Evolutionary conservation across 2,329 filamentous ascomycete genomes (phyloP), one percentile per base, ranked within the genome.

Genomic region (Pestalotiopsis sp.): DNA sequence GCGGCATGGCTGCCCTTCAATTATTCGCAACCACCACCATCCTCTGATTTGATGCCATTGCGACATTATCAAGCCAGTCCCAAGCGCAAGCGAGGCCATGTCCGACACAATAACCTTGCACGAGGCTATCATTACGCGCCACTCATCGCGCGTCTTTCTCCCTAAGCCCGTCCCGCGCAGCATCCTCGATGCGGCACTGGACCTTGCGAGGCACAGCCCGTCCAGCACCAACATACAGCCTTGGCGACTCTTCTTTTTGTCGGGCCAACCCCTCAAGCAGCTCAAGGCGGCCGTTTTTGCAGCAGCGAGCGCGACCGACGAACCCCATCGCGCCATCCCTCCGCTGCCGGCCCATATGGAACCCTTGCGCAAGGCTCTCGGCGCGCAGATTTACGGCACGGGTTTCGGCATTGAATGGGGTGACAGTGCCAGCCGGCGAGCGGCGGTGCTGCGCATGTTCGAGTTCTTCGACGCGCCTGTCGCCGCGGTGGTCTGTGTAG

Each of bases 361-460:
- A 40, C 58, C 35, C 14, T 35, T 61, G 7, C 58, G 58, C 58
- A 61, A 61, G 58, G 58, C 58, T 20, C 30, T 61, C 58, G 58
- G 58, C 58, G 58, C 58, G 14, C 58, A 61, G 30, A 30, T 61
- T 1, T 61, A 61, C 58, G 58, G 58, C 30, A 20, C 13, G 6
- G 58, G 58, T 5, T 61, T 61, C 17, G 17, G 17, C 1, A 17
- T 61, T 2, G 58, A 61, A 11, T 61, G 58, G 58, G 38, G 10
- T 30, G 58, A 61, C 30, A 61, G n/a, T 14, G 38, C 38, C 30
- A 20, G 58, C n/a, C 24, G 30, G 9, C 58, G 58, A 1, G 30
- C 10, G 26, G 58, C 58, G 14, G 58, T 61, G 30, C 58, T 61
- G 58, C 58, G 58, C 58, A 61, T 61, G 58, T 61, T 61, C 38